Evolutionary conservation across 78 protist species (phyloP), one percentile per base, ranked within the genome.

Genomic region (Tieghemostelium lacteum): DNA sequence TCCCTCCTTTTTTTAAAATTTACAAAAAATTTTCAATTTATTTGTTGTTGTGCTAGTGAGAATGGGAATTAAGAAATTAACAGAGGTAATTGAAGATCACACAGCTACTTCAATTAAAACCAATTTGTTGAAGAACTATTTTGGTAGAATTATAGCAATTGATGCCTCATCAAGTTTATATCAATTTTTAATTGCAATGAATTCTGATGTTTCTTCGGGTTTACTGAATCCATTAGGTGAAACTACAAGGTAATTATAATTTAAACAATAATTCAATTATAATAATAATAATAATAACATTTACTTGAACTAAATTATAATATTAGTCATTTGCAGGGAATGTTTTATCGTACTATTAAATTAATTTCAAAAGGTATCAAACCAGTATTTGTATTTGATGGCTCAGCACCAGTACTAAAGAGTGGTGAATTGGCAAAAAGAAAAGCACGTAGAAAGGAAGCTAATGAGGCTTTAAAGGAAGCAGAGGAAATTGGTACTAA

Each of bases 301-400:
- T 1, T 58, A 28, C 14, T 60, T 60, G 5, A 28, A 61, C 12
- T 16, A 12, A 4, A 24, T 29, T 49, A 19, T 37, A 22, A 52
- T 10, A 49, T 22, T 75, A 95, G 96, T 26, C 99, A 98, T 92
- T 37, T 98, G 29, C 64, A 85, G n/a, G 99, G 99, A 5, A 33
- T 98, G 75, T 94, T 98, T 69, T 92, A 93, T 62, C 86, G 99
- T 42, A 97, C 99, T 26, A 95, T 97, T n/a, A 93, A 97, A n/a
- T 78, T 99, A 95, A 40, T 99, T 22, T 93, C 91, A 22, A 91
- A 73, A 37, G 99, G 99, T 20, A 77, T 99, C 64, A 98, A 98
- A 86, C 99, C 99, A 28, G 93, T 98, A 3, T 99, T 92, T 57
- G 99, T 99, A 45, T 99, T 99, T 71, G 99, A 99, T 55, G 99